Percentiles rank a stretch among this genome's conserved stretches.
phyloP scores from a whole-genome alignment of 176 grass and related monocot genomes.

The Pontederia paniculata region DNA sequence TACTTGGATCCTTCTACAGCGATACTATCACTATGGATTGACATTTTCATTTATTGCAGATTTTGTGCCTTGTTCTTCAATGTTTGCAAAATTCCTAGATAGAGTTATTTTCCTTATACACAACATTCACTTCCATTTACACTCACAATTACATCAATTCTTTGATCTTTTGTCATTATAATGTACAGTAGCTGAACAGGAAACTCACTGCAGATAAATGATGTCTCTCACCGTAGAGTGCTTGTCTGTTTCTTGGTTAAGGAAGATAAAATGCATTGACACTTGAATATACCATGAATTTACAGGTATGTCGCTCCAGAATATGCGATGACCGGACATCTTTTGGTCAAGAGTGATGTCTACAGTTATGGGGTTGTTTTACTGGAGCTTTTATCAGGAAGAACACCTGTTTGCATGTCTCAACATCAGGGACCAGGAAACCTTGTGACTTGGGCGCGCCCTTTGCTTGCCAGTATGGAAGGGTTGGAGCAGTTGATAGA shows the following conservation, averaged over 20 bases:
- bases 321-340: slow-evolving; percentile 97
- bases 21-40: too few relatives aligned
- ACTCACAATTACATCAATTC: too few relatives aligned
- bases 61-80: too few relatives aligned
- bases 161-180: too few relatives aligned
- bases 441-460: slow-evolving; percentile 83
- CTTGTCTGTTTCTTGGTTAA: background rate
- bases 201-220: too few relatives aligned
- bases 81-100: too few relatives aligned
- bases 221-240: too few relatives aligned
- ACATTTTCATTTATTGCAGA: too few relatives aligned
- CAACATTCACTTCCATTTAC: too few relatives aligned
- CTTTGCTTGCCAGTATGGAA: slow-evolving; percentile 59
- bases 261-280: background rate
- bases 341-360: slow-evolving; percentile 92
- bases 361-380: slow-evolving; percentile 96
- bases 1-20: background rate
- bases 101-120: too few relatives aligned
- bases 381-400: slow-evolving; percentile 89
- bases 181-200: too few relatives aligned
- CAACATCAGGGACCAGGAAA: slow-evolving; percentile 62
- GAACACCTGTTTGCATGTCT: slow-evolving; percentile 76
- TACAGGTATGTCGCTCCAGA: slow-evolving; percentile 95
- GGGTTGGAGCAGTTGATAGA: slow-evolving; percentile 71
- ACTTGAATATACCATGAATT: background rate